A percentile compares a stretch with the other conserved stretches of the same genome.
Conservation (phyloP, 2,329 filamentous ascomycete genomes). For the Chrysosporium queenslandicum region DNA sequence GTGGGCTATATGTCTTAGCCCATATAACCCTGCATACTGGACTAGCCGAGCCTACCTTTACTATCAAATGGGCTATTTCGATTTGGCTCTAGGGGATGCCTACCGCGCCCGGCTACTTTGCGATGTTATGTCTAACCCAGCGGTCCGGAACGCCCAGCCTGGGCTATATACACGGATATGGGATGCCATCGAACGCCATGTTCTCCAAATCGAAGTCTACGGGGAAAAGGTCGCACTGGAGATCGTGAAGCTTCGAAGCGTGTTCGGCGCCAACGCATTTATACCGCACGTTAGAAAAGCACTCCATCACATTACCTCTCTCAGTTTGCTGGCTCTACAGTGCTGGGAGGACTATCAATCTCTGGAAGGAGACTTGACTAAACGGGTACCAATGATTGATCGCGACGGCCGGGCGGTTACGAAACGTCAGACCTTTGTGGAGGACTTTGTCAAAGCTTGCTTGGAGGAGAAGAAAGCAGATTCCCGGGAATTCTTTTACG, state of each 20-base stretch:
- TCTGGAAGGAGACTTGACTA: constrained; percentile 18
- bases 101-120: constrained; percentile 29
- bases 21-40: constrained; percentile 34
- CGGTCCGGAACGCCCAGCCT: constrained; percentile 20
- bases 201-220: constrained; percentile 18
- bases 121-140: constrained; percentile 23
- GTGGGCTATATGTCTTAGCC: constrained; percentile 26
- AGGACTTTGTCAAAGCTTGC: constrained; percentile 4
- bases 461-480: constrained; percentile 7
- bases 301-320: constrained; percentile 24
- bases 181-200: constrained; percentile 28
- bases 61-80: constrained; percentile 27
- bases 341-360: constrained; percentile 25
- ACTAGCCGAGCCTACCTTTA: constrained; percentile 29
- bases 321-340: constrained; percentile 26
- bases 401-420: constrained; percentile 22
- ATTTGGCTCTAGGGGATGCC: constrained; percentile 32
- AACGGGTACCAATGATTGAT: constrained; percentile 17
- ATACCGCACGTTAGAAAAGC: constrained; percentile 24
- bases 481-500: constrained; percentile 21
- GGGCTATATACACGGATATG: constrained; percentile 26
- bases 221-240: constrained; percentile 12
- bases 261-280: constrained; percentile 25
- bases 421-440: constrained; percentile 15
- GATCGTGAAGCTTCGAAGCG: constrained; percentile 19